Base-by-base conservation (phyloP, 257 asterid species). In the Echites panduratus region DNA sequence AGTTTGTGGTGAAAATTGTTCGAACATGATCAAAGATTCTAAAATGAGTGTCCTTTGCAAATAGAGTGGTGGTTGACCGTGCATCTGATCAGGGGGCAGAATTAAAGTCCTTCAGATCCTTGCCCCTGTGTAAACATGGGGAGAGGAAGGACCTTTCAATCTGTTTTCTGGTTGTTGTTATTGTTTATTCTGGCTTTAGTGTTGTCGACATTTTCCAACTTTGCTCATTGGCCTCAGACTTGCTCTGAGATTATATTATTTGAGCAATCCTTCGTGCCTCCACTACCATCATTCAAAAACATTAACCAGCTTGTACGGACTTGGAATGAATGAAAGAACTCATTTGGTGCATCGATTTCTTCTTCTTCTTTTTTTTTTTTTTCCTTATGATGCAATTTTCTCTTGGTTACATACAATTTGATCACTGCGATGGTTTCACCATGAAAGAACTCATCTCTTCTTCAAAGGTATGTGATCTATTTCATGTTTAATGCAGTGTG, bases 401-500 rank as follows among this genome's bases (percentile, higher is more conserved):
- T n/a, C 32, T 66, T 43, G 27, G 35, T 66, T n/a, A 43, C 19
- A 40, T 26, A 58, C 4, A 58, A 9, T 22, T 70, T 50, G 8
- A 8, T 9, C 2, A n/a, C n/a, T n/a, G n/a, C n/a, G n/a, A n/a
- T n/a, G n/a, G n/a, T n/a, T n/a, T n/a, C n/a, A 11, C 14, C 22
- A 61, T 29, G 58, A 56, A 45, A 29, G 47, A 61, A 16, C 59
- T 40, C 26, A 9, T 17, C 32, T 26, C 35, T 27, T 62, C 53
- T 13, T 49, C 29, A 24, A 24, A 7, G 32, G 12, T 22, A 6
- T 29, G 41, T 75, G 49, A 19, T 58, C 29, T 57, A 20, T 43
- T 27, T 59, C 54, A 47, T 13, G n/a, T 70, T 50, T 70, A 59
- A 66, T 84, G 80, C 85, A 86, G 92, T 69, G 87, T 79, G 75